Evolutionary conservation across 2,329 filamentous ascomycete species (phyloP).

Genomic region (Diaporthe ilicicola): DNA sequence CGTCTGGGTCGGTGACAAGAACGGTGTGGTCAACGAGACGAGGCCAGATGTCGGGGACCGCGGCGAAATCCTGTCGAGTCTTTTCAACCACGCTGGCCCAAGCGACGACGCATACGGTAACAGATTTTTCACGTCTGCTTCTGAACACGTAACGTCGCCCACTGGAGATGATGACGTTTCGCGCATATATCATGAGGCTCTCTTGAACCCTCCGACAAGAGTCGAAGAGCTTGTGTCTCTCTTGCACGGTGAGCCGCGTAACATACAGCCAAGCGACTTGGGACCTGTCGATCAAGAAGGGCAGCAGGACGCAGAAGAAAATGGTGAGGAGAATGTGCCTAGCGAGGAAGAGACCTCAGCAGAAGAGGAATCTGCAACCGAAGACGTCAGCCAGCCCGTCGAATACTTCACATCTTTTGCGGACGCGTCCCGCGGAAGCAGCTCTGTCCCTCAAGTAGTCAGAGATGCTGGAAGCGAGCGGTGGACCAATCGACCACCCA

Average conservation of each 20-base stretch:
- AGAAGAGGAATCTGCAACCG: slow-evolving; percentile 33
- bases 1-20: slow-evolving; percentile 66
- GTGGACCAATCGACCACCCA: slow-evolving; percentile 44
- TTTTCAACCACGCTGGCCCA: slow-evolving; percentile 49
- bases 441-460: slow-evolving; percentile 4
- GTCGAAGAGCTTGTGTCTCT: slow-evolving; percentile 53
- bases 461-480: slow-evolving; percentile 38
- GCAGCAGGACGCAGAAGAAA: slow-evolving; percentile 25
- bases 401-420: slow-evolving; percentile 9
- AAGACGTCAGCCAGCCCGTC: slow-evolving; percentile 24
- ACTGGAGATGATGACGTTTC: slow-evolving; percentile 27
- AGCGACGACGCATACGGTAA: slow-evolving; percentile 45
- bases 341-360: slow-evolving; percentile 33
- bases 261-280: slow-evolving; percentile 30
- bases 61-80: slow-evolving; percentile 65
- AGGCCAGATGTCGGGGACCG: slow-evolving; percentile 67
- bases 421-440: slow-evolving; percentile 11
- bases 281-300: slow-evolving; percentile 25
- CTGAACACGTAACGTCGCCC: slow-evolving; percentile 30
- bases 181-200: slow-evolving; percentile 49
- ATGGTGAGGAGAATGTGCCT: slow-evolving; percentile 20
- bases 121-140: slow-evolving; percentile 40
- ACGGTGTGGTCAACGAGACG: slow-evolving; percentile 66
- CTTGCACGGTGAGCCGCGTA: slow-evolving; percentile 44
- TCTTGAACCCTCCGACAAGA: slow-evolving; percentile 55